These are phyloP conservation scores for Paecilomyces niveus DNA, from an alignment of 2,329 filamentous ascomycete genomes.

Conservation along the genomic window DNA sequence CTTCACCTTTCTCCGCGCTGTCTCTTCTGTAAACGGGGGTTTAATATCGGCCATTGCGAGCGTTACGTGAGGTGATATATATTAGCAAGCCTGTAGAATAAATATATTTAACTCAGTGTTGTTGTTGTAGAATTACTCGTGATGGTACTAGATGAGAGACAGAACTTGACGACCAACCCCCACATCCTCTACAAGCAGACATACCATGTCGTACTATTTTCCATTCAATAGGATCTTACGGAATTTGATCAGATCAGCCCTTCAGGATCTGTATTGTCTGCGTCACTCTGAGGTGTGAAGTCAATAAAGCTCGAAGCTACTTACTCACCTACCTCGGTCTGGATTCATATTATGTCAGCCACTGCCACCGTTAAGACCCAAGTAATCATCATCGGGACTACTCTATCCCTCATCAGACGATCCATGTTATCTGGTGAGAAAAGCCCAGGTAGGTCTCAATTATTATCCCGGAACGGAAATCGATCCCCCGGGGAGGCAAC, in stretches of 20 bases:
- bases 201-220: background rate
- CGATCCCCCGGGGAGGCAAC: background rate
- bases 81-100: conserved; percentile 8
- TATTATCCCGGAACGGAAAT: background rate
- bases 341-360: background rate
- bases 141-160: background rate
- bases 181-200: background rate
- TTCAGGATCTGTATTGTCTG: background rate
- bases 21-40: conserved; percentile 70
- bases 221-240: background rate
- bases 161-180: background rate
- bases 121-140: background rate
- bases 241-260: background rate
- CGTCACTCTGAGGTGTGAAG: background rate
- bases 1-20: conserved; percentile 70
- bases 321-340: background rate
- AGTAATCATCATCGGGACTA: background rate
- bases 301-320: background rate
- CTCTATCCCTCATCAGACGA: background rate
- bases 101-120: conserved; percentile 1
- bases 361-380: no score
- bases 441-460: background rate
- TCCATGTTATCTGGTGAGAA: background rate
- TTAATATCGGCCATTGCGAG: conserved; percentile 32
- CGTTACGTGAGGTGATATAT: background rate